These are phyloP conservation scores for Discostella pseudostelligera DNA, from an alignment of 108 stramenopile species.

Conservation along the genomic window DNA sequence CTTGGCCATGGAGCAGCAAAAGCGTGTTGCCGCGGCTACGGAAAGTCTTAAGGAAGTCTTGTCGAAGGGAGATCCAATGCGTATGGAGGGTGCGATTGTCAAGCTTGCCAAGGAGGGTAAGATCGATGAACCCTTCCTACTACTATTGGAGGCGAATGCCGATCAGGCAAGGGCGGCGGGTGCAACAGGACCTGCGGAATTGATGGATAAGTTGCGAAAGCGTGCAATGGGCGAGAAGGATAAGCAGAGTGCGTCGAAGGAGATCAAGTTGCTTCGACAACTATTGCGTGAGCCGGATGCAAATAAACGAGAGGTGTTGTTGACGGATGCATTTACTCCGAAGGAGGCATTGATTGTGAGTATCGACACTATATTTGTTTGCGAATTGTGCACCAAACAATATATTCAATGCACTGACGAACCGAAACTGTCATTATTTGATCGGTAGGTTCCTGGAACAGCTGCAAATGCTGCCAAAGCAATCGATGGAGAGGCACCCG, in stretches of 20 bases:
- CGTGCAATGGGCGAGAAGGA: constrained; percentile 83
- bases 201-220: constrained; percentile 68
- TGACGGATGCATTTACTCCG: constrained; percentile 87
- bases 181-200: constrained; percentile 68
- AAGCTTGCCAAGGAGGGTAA: constrained; percentile 72
- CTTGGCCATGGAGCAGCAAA: constrained; percentile 69
- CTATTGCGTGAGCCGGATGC: constrained; percentile 69
- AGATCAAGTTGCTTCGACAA: constrained; percentile 78
- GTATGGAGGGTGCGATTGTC: constrained; percentile 85
- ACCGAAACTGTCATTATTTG: neutral
- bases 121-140: constrained; percentile 80
- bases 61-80: constrained; percentile 78
- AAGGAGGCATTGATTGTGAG: constrained; percentile 69
- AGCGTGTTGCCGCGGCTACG: constrained; percentile 64
- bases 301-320: constrained; percentile 59
- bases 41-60: constrained; percentile 65
- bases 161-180: constrained; percentile 78
- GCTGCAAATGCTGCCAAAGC: constrained; percentile 83
- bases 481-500: constrained; percentile 76
- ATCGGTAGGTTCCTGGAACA: constrained; percentile 66
- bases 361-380: neutral
- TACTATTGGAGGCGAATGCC: constrained; percentile 85
- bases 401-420: neutral
- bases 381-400: neutral
- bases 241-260: constrained; percentile 71